Evolutionary conservation across 2,329 filamentous ascomycete genomes (phyloP).

Genomic region (Diaporthe longicolla): DNA sequence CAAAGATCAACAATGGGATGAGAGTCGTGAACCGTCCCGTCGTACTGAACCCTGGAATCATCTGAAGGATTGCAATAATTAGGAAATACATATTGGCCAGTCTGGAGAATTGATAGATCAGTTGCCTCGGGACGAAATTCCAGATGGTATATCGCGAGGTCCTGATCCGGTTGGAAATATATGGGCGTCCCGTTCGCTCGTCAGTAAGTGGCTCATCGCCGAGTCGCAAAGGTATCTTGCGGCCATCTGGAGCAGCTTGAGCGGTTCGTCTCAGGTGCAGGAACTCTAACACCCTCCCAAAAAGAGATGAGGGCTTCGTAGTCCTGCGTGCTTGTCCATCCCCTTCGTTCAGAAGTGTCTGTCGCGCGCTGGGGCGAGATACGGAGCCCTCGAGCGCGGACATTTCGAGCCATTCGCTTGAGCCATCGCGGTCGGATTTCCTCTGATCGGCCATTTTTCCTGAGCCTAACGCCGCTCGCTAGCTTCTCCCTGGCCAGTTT

Average conservation of each 20-base stretch:
- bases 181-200: slow-evolving; percentile 66
- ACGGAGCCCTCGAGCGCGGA: slow-evolving; percentile 11
- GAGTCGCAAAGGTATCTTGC: slow-evolving; percentile 46
- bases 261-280: slow-evolving; percentile 44
- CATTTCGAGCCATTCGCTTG: slow-evolving; percentile 29
- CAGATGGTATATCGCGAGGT: slow-evolving; percentile 87
- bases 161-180: slow-evolving; percentile 76
- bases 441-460: slow-evolving; percentile 1
- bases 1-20: slow-evolving; percentile 80
- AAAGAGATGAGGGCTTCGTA: background rate
- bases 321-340: background rate
- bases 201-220: slow-evolving; percentile 53
- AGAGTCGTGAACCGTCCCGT: slow-evolving; percentile 83
- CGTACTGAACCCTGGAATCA: slow-evolving; percentile 82
- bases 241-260: slow-evolving; percentile 47
- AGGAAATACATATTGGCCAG: slow-evolving; percentile 92
- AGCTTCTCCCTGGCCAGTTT: background rate
- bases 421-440: slow-evolving; percentile 12
- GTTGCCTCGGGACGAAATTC: slow-evolving; percentile 87
- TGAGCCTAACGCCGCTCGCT: background rate
- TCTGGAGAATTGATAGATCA: slow-evolving; percentile 88
- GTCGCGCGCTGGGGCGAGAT: slow-evolving; percentile 12
- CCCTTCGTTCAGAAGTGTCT: slow-evolving; percentile 1
- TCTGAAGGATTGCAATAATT: slow-evolving; percentile 85
- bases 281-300: background rate